Evolutionary conservation across 192 early-diverging fungal species (phyloP).

Genomic region (Umbelopsis ramanniana): DNA sequence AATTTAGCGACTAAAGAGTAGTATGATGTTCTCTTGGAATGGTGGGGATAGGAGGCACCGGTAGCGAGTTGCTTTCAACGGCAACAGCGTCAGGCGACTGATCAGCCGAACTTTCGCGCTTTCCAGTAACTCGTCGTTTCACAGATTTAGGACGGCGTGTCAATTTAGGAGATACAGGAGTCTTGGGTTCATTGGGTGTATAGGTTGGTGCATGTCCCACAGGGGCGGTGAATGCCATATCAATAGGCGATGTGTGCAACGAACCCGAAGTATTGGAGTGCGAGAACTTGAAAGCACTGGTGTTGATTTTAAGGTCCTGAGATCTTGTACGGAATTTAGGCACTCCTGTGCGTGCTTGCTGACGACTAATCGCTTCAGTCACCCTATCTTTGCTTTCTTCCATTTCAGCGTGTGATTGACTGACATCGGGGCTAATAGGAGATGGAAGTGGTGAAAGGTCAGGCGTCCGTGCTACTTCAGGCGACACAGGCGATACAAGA

Average conservation of each 20-base stretch:
- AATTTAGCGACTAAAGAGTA: constrained; percentile 5
- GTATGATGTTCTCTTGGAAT: neutral
- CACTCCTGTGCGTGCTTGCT: constrained; percentile 14
- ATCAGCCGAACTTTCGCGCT: constrained; percentile 1
- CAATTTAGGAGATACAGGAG: constrained; percentile 11
- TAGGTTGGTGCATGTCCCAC: neutral
- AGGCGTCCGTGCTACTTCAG: neutral
- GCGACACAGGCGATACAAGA: constrained; percentile 1
- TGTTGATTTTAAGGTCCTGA: constrained; percentile 16
- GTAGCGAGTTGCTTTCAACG: neutral
- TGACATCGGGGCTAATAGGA: neutral
- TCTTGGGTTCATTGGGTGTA: neutral
- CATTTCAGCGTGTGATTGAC: neutral
- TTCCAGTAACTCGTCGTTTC: neutral
- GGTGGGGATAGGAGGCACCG: constrained; percentile 1
- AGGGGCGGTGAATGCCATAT: neutral
- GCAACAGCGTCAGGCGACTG: neutral
- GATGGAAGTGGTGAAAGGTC: neutral
- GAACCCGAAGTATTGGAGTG: neutral
- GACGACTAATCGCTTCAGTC: constrained; percentile 2
- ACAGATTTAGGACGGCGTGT: constrained; percentile 9
- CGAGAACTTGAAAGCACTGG: neutral
- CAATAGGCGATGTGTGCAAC: neutral
- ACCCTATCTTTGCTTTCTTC: constrained; percentile 18
- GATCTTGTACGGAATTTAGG: constrained; percentile 19